These are phyloP conservation scores for Apium graveolens DNA, from an alignment of 129 eudicot genomes.

Conservation along the genomic window DNA sequence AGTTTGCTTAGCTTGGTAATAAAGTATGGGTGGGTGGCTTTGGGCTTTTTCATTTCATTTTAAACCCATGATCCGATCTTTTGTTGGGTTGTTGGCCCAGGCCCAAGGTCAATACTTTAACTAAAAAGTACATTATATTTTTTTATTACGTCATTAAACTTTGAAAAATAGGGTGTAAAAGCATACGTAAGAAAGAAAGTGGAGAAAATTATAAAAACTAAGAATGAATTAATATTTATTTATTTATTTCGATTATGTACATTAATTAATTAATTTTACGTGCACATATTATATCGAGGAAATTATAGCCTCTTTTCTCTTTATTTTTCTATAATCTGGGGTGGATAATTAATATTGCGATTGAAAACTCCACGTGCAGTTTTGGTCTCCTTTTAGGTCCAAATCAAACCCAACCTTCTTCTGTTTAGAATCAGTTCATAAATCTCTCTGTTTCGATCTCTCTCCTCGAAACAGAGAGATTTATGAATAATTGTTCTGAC, in stretches of 20 bases:
- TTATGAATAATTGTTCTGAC: not conserved
- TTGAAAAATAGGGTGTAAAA: no score
- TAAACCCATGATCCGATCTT: not conserved
- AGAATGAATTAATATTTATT: no score
- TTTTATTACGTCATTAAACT: no score
- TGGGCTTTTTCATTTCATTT: not conserved
- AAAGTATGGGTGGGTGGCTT: not conserved
- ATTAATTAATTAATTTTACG: no score
- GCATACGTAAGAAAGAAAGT: no score
- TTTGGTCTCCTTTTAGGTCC: not conserved
- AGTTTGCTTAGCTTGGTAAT: not conserved
- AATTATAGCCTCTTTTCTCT: no score
- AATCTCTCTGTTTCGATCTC: slow-evolving; percentile 5
- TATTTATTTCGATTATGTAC: no score
- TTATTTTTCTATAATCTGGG: not conserved
- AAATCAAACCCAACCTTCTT: not conserved
- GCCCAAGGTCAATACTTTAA: not conserved
- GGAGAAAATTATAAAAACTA: no score
- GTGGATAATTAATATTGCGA: not conserved
- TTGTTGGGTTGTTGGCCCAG: not conserved
- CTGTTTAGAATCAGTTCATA: not conserved
- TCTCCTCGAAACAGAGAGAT: not conserved
- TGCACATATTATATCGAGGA: no score
- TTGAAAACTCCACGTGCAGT: not conserved
- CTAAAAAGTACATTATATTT: no score